These are phyloP conservation scores for Puccinia sorghi DNA, from an alignment of 1,284 basidiomycete genomes.

Conservation along the genomic window DNA sequence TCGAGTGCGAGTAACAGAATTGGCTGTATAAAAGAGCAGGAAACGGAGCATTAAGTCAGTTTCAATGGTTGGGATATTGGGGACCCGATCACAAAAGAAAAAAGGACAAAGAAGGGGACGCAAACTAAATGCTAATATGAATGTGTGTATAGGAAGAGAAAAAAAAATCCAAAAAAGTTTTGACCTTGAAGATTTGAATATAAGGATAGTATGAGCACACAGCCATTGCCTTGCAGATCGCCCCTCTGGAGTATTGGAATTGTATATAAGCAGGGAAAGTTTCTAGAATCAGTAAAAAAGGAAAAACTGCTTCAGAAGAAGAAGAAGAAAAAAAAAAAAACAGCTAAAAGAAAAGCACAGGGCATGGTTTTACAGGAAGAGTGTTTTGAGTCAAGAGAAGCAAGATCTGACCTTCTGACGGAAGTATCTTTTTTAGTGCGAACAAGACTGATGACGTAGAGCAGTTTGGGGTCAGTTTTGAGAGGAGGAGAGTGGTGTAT, in stretches of 20 bases:
- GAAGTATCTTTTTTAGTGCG: constrained; percentile 89
- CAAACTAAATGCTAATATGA: constrained; percentile 37
- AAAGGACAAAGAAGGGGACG: background rate
- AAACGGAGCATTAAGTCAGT: constrained; percentile 5
- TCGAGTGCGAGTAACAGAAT: constrained; percentile 89
- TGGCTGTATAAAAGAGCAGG: constrained; percentile 64
- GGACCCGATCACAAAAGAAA: background rate
- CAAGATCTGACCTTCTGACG: constrained; percentile 69
- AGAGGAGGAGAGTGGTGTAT: background rate
- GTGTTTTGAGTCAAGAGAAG: background rate
- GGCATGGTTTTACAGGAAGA: background rate
- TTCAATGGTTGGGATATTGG: background rate
- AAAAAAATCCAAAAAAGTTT: constrained; percentile 52
- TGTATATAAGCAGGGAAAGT: background rate
- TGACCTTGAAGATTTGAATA: constrained; percentile 94
- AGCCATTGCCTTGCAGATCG: constrained; percentile 91
- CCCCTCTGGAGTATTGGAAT: constrained; percentile 69
- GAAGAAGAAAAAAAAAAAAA: constrained; percentile 6
- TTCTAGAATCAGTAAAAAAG: constrained; percentile 3
- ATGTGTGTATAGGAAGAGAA: too few species aligned
- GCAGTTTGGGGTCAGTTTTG: constrained; percentile 11
- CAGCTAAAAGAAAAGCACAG: background rate
- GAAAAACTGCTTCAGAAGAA: background rate
- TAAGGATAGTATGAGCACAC: constrained; percentile 93
- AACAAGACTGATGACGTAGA: constrained; percentile 92